Base-by-base conservation (phyloP, 345 rosid species). In the Lumnitzera racemosa region DNA sequence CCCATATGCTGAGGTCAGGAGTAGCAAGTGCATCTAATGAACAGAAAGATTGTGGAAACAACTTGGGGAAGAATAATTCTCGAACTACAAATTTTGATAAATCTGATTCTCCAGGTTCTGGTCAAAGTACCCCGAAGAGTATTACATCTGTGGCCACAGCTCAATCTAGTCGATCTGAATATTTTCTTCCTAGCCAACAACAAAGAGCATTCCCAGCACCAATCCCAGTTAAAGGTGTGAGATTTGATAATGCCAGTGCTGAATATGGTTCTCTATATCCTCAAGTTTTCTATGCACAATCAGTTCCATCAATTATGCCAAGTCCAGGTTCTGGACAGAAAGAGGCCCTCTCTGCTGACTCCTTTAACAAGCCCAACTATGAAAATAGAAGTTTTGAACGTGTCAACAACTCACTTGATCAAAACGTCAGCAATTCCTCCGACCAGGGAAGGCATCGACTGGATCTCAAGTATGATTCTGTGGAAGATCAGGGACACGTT, bases 261-360 rank as follows among this genome's bases (percentile, higher is more conserved):
- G 77, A 75, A 53, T 63, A 83, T 57, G 52, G 78, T 62, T 72
- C 94, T 25, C 59, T 61, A 17, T 51, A 65, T 63, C 75, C 85
- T 64, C 74, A 72, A 61, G 55, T 63, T 12, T 59, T 66, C 46
- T 47, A 61, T 64, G 57, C 70, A 15, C 81, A 69, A 63, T 66
- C 86, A 47, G 73, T 67, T 64, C 62, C 65, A 63, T 74, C 90
- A 60, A 66, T 68, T 51, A 57, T 63, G 16, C 81, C 74, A 50
- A 81, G 85, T 61, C 88, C 83, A 50, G 78, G 81, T 63, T 76
- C 91, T 59, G 78, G 76, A 73, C 88, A 74, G 52, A 81, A 58
- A 24, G 96, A 89, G 55, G 64, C 82, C 59, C 63, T 76, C 55
- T 65, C 51, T 54, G 78, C 60, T 61, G 80, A 83, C 66, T 75